A percentile compares a stretch with the other conserved stretches of the same genome.
phyloP scores from a whole-genome alignment of 2,329 filamentous ascomycete species.

The Xylaria sp. region DNA sequence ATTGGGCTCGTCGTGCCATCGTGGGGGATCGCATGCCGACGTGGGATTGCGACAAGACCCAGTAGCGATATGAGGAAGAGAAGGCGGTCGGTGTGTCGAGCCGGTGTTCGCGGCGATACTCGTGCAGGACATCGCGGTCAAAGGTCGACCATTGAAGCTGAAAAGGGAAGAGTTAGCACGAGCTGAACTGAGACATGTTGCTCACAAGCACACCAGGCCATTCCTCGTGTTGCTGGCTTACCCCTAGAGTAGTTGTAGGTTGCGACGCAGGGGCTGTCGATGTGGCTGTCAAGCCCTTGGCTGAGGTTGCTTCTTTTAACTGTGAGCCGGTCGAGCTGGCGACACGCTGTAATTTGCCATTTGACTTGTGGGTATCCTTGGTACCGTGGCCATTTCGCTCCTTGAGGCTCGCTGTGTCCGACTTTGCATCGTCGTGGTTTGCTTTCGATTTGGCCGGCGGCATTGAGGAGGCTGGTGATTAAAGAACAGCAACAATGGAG shows the following conservation, averaged over 20 bases:
- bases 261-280: slow-evolving; percentile 39
- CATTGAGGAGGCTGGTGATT: slow-evolving; percentile 41
- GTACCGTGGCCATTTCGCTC: slow-evolving; percentile 46
- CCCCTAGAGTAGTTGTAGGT: slow-evolving; percentile 42
- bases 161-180: slow-evolving; percentile 26
- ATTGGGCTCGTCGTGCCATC: slow-evolving; percentile 73
- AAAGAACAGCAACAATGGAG: slow-evolving; percentile 41
- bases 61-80: slow-evolving; percentile 69
- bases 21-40: slow-evolving; percentile 80
- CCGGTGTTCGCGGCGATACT: slow-evolving; percentile 78
- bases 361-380: slow-evolving; percentile 51
- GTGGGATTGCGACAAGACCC: slow-evolving; percentile 67
- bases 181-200: slow-evolving; percentile 27
- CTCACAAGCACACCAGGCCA: slow-evolving; percentile 7
- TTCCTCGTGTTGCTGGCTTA: slow-evolving; percentile 36
- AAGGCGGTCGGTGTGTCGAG: slow-evolving; percentile 78
- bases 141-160: slow-evolving; percentile 75
- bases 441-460: slow-evolving; percentile 47
- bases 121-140: slow-evolving; percentile 73
- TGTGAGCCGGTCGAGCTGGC: slow-evolving; percentile 63
- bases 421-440: slow-evolving; percentile 50
- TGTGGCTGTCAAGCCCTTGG: slow-evolving; percentile 47
- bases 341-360: slow-evolving; percentile 65
- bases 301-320: slow-evolving; percentile 54
- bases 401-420: slow-evolving; percentile 49